phyloP scores from a whole-genome alignment of 257 asterid species.

The Solanum paucissectum region DNA sequence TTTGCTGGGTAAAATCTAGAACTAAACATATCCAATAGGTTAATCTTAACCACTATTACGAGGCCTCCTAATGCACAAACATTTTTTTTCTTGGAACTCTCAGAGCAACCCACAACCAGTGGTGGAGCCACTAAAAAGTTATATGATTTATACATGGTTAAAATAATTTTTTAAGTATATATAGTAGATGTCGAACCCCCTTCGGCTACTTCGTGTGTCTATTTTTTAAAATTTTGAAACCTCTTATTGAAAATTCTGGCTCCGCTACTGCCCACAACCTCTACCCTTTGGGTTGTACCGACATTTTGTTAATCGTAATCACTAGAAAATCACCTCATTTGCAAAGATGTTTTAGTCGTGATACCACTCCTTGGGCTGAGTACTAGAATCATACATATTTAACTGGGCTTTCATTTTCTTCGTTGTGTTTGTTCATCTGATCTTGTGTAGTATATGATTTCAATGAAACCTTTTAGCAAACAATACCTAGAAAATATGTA shows the following conservation, averaged over 20 bases:
- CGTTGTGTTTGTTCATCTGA: too few species aligned
- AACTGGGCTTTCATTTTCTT: not conserved
- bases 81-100: not conserved
- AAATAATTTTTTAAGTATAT: too few species aligned
- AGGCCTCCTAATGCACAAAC: not conserved
- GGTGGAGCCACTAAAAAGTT: too few species aligned
- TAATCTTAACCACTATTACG: not conserved
- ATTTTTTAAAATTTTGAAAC: too few species aligned
- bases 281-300: not conserved
- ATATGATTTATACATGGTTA: too few species aligned
- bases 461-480: not conserved
- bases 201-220: too few species aligned
- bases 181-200: too few species aligned
- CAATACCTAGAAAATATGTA: not conserved
- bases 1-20: not conserved
- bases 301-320: not conserved
- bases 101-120: not conserved
- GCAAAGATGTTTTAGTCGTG: not conserved
- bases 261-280: too few species aligned
- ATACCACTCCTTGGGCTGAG: not conserved
- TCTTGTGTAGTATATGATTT: too few species aligned
- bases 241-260: too few species aligned
- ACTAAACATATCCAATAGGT: not conserved
- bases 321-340: not conserved
- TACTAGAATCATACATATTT: not conserved